Percentiles rank a stretch among this genome's conserved stretches.
phyloP scores from a whole-genome alignment of 345 rosid genomes.

The Murraya paniculata region DNA sequence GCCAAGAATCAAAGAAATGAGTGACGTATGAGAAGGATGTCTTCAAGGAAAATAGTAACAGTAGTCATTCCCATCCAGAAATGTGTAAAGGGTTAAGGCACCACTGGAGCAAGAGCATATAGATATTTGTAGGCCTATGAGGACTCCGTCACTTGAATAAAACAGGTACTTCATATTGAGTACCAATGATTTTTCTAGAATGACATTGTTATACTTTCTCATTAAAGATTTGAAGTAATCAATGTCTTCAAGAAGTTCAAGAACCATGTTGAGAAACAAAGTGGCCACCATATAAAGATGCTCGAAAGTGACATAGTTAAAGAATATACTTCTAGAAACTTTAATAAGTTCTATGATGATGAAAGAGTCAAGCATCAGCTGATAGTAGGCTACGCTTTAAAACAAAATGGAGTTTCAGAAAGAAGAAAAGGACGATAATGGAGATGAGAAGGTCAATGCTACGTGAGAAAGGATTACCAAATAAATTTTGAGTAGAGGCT shows the following conservation, averaged over 20 bases:
- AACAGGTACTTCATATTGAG: not conserved
- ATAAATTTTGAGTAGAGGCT: not conserved
- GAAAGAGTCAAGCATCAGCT: not conserved
- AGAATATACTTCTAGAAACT: not conserved
- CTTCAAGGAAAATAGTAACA: not conserved
- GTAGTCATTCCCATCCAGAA: not conserved
- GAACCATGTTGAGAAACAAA: not conserved
- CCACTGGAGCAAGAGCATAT: not conserved
- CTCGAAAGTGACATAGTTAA: not conserved
- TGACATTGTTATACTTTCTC: not conserved
- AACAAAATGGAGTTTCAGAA: not conserved
- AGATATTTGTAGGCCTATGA: not conserved
- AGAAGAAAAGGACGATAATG: not conserved
- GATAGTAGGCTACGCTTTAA: not conserved
- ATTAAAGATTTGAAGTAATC: not conserved
- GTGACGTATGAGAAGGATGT: not conserved
- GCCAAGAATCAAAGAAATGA: not conserved
- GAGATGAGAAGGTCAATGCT: not conserved
- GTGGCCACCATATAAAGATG: not conserved
- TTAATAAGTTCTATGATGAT: not conserved
- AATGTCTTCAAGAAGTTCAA: not conserved
- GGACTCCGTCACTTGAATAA: not conserved
- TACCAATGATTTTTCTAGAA: not conserved
- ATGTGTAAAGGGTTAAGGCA: no score
- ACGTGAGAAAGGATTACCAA: not conserved